phyloP scores from a whole-genome alignment of 306 rosid species.

The Quercus ilex region DNA sequence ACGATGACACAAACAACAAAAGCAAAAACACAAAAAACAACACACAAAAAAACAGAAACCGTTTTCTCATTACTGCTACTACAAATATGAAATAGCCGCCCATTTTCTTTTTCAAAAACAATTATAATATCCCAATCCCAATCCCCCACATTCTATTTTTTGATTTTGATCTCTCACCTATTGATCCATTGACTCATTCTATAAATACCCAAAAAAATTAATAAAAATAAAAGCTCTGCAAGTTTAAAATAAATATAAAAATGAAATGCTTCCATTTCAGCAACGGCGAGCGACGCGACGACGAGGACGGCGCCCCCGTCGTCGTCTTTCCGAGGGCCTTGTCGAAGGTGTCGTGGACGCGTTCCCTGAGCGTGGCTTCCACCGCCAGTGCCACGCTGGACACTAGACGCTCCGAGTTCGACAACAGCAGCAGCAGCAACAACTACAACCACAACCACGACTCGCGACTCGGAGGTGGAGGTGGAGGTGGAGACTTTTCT shows the following conservation, averaged over 20 bases:
- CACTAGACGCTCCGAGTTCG: conserved; percentile 66
- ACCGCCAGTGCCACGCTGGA: conserved; percentile 56
- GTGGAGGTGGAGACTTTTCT: conserved; percentile 36
- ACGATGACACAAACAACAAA: not conserved
- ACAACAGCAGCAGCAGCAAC: conserved; percentile 27
- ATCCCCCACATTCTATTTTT: not conserved
- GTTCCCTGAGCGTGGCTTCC: conserved; percentile 86
- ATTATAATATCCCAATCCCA: no score
- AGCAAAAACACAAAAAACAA: not conserved
- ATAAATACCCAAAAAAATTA: not conserved
- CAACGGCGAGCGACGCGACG: conserved; percentile 46
- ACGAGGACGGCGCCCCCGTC: conserved; percentile 36
- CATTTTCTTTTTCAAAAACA: not conserved
- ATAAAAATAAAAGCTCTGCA: not conserved
- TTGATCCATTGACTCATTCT: conserved; percentile 19
- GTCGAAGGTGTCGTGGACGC: conserved; percentile 87
- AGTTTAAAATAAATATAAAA: not conserved
- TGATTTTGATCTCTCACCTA: not conserved
- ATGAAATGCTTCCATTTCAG: conserved; percentile 93
- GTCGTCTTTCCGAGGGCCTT: conserved; percentile 41
- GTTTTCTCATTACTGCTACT: no score
- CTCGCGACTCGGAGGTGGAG: no score
- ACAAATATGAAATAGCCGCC: not conserved
- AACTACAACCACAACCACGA: no score
- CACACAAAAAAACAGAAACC: not conserved